phyloP scores from a whole-genome alignment of 441 rosid species.

The Daphne laureola region DNA sequence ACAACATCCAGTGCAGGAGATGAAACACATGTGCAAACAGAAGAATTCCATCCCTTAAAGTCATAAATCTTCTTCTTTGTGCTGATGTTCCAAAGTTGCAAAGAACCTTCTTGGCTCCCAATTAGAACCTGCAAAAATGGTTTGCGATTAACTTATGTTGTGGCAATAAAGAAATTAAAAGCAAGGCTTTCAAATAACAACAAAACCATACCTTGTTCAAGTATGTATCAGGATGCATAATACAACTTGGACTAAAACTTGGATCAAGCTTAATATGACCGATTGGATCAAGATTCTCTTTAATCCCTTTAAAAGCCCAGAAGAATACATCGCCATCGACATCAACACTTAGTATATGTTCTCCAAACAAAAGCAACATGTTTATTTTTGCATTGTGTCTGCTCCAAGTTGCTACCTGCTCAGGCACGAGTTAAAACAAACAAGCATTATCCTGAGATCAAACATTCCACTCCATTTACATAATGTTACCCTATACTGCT shows the following conservation, averaged over 20 bases:
- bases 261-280: constrained; percentile 49
- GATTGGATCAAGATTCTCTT: constrained; percentile 47
- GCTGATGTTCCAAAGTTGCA: constrained; percentile 95
- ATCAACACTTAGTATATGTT: constrained; percentile 74
- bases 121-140: constrained; percentile 51
- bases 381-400: constrained; percentile 76
- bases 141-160: neutral
- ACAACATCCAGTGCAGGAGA: constrained; percentile 94
- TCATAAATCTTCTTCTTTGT: constrained; percentile 75
- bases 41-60: constrained; percentile 80
- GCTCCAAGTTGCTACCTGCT: constrained; percentile 83
- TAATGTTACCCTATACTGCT: neutral
- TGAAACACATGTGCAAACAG: constrained; percentile 68
- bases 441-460: neutral
- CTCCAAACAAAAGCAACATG: constrained; percentile 70
- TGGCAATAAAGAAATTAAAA: neutral
- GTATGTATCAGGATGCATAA: constrained; percentile 94
- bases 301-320: constrained; percentile 80
- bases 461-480: neutral
- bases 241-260: constrained; percentile 60
- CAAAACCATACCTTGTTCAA: constrained; percentile 62
- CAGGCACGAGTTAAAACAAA: constrained; percentile 9
- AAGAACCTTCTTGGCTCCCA: constrained; percentile 75
- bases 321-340: constrained; percentile 61
- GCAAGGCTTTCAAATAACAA: neutral